Percentiles rank a stretch among this genome's conserved stretches.
Evolutionary conservation across 305 asterid genomes (phyloP).

Genomic region (Solanum hybrid): DNA sequence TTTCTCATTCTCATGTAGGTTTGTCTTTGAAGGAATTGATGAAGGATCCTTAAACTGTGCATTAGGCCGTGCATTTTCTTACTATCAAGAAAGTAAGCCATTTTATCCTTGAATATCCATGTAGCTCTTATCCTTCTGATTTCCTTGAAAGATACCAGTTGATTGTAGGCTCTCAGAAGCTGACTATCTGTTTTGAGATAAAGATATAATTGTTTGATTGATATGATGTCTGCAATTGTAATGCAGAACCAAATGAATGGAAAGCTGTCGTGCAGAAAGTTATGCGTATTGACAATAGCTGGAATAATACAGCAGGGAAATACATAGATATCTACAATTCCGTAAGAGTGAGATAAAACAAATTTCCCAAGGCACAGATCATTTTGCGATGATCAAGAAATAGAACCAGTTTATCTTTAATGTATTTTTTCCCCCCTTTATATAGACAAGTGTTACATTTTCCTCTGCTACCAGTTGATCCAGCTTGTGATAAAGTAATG

Average conservation of each 20-base stretch:
- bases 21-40: constrained; percentile 80
- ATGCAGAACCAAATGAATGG: constrained; percentile 70
- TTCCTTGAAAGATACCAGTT: not conserved
- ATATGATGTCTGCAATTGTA: not conserved
- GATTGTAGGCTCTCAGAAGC: not conserved
- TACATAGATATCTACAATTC: constrained; percentile 58
- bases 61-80: constrained; percentile 57
- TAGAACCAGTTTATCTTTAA: not conserved
- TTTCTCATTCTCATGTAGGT: constrained; percentile 29
- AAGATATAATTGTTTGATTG: not conserved
- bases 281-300: constrained; percentile 59
- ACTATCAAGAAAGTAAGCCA: constrained; percentile 57
- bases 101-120: not conserved
- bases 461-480: not conserved
- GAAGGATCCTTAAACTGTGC: constrained; percentile 55
- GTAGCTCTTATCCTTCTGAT: not conserved
- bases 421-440: not conserved
- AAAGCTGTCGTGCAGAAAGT: constrained; percentile 38
- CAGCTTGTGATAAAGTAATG: not conserved
- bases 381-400: not conserved
- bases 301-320: constrained; percentile 76
- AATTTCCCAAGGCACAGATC: not conserved
- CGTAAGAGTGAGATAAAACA: constrained; percentile 22
- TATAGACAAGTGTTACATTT: not conserved
- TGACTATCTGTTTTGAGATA: not conserved